phyloP scores from a whole-genome alignment of 108 stramenopile genomes.

The Skeletonema costatum region DNA sequence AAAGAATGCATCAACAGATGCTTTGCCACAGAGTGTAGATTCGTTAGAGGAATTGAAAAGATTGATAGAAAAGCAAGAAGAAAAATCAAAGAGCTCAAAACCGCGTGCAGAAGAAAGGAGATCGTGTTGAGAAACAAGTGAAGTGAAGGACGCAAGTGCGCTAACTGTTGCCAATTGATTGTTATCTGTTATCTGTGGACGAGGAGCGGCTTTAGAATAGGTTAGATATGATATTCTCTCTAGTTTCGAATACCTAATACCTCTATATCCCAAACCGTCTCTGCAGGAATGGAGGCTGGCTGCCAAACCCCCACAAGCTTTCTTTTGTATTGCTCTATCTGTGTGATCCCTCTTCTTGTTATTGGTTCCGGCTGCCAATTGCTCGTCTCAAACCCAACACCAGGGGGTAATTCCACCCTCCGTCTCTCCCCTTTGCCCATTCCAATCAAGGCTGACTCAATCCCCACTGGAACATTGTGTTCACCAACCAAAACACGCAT shows the following conservation, averaged over 20 bases:
- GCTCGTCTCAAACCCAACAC: slow-evolving; percentile 54
- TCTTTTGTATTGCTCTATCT: slow-evolving; percentile 45
- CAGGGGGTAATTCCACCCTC: slow-evolving; percentile 52
- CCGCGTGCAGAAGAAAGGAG: slow-evolving; percentile 2
- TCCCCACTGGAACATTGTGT: slow-evolving; percentile 52
- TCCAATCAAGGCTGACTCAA: slow-evolving; percentile 56
- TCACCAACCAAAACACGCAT: slow-evolving; percentile 36
- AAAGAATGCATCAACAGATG: not conserved
- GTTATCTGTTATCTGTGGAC: no score
- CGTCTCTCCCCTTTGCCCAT: slow-evolving; percentile 60
- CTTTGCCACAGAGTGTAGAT: slow-evolving; percentile 5
- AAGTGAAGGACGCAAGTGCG: no score
- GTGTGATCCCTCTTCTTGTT: slow-evolving; percentile 39
- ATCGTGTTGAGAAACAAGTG: no score
- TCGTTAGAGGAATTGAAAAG: slow-evolving; percentile 24
- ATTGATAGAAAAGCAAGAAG: slow-evolving; percentile 43
- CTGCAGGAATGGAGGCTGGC: slow-evolving; percentile 60
- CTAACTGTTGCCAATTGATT: no score
- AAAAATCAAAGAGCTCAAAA: slow-evolving; percentile 41
- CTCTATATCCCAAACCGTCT: slow-evolving; percentile 64
- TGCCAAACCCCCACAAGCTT: slow-evolving; percentile 52
- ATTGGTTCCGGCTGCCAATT: slow-evolving; percentile 58
- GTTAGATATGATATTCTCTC: not conserved
- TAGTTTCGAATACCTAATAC: slow-evolving; percentile 45
- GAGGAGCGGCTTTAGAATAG: no score